phyloP scores from a whole-genome alignment of 345 rosid genomes.

The Rhodomyrtus tomentosa region DNA sequence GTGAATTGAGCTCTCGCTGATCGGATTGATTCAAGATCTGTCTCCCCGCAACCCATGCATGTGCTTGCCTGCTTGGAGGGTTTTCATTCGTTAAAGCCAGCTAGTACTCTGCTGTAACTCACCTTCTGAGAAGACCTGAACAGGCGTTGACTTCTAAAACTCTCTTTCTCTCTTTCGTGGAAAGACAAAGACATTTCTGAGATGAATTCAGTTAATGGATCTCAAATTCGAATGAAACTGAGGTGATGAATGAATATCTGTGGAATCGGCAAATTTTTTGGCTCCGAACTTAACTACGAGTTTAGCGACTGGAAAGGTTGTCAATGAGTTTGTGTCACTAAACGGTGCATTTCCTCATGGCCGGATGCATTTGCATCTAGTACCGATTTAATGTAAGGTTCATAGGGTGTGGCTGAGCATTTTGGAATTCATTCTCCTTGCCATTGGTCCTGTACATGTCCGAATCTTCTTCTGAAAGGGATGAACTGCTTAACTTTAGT shows the following conservation, averaged over 20 bases:
- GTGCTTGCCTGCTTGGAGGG: background rate
- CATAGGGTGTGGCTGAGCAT: background rate
- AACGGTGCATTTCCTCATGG: background rate
- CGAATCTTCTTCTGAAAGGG: background rate
- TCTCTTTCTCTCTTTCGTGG: background rate
- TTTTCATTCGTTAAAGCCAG: background rate
- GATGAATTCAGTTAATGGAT: background rate
- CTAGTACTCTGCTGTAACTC: background rate
- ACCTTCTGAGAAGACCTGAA: background rate
- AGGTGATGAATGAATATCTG: background rate
- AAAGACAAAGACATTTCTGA: background rate
- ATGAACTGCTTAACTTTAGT: background rate
- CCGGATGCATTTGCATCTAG: background rate
- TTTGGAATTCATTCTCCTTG: background rate
- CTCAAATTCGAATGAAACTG: background rate
- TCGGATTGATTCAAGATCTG: background rate
- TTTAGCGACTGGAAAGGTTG: background rate
- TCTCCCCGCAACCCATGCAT: background rate
- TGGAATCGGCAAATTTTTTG: background rate
- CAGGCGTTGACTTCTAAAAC: background rate
- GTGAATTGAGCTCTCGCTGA: background rate
- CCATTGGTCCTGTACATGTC: background rate
- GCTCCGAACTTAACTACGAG: background rate
- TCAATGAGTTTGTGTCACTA: background rate
- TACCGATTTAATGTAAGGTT: background rate